These are phyloP conservation scores for Coniochaeta sp. DNA, from an alignment of 2,329 filamentous ascomycete species.

Conservation along the genomic window DNA sequence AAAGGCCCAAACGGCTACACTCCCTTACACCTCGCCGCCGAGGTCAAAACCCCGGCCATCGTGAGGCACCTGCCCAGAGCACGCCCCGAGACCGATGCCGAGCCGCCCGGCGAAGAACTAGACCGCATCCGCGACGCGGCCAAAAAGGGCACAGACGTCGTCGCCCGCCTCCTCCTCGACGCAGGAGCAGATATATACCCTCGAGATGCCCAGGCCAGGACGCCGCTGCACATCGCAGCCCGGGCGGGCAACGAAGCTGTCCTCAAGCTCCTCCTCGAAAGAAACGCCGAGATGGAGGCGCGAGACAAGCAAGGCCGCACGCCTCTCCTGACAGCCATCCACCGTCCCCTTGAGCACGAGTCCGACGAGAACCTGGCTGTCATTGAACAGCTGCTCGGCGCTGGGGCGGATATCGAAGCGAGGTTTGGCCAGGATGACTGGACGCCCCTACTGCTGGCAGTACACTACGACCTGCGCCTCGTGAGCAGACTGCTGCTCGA, in stretches of 20 bases:
- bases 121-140: neutral
- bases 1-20: neutral
- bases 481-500: neutral
- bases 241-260: neutral
- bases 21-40: neutral
- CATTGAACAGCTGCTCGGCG: neutral
- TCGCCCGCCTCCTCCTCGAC: neutral
- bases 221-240: constrained; percentile 4
- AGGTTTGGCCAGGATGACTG: neutral
- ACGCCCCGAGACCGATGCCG: neutral
- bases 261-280: neutral
- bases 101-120: neutral
- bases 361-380: neutral
- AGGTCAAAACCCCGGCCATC: neutral
- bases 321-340: neutral
- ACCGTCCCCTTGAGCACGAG: neutral
- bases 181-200: neutral
- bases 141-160: neutral
- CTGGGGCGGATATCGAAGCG: neutral
- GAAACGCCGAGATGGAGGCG: neutral
- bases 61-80: neutral
- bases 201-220: neutral
- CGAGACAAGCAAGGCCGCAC: neutral
- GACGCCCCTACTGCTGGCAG: neutral
- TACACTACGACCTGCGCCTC: neutral